Conservation (phyloP, 352 stramenopile genomes). For the Phytophthora pluvialis region DNA sequence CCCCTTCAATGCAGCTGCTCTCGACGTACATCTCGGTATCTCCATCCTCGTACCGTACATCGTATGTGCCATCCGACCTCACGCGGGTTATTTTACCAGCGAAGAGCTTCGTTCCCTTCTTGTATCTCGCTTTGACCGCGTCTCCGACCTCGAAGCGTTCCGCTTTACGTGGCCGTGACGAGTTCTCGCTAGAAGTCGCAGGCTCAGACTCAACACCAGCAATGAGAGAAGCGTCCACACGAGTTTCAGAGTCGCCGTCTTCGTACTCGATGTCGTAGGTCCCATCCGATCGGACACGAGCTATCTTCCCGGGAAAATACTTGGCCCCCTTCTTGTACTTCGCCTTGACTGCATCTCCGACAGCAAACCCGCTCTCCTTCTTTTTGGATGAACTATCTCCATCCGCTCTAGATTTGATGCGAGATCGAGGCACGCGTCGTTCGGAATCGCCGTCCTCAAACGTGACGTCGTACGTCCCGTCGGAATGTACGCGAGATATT, state of each 20-base stretch:
- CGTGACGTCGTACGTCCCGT: constrained; percentile 57
- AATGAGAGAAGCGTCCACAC: constrained; percentile 27
- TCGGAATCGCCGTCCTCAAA: constrained; percentile 64
- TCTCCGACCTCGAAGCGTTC: constrained; percentile 36
- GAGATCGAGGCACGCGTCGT: constrained; percentile 37
- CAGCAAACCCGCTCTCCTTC: constrained; percentile 25
- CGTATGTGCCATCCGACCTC: constrained; percentile 64
- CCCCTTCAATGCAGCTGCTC: constrained; percentile 24
- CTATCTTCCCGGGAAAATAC: constrained; percentile 58
- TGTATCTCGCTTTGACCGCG: constrained; percentile 47
- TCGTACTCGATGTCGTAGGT: constrained; percentile 68
- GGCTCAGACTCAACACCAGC: constrained; percentile 9
- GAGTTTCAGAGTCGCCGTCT: constrained; percentile 43
- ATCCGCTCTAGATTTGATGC: constrained; percentile 29
- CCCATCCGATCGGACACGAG: constrained; percentile 49
- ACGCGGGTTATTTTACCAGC: constrained; percentile 53
- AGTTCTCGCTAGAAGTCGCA: constrained; percentile 7
- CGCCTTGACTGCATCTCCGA: constrained; percentile 54
- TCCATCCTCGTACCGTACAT: constrained; percentile 72
- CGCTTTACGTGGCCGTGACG: constrained; percentile 2
- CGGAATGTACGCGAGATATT: constrained; percentile 62
- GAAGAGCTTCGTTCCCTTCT: constrained; percentile 50
- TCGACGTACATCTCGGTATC: constrained; percentile 51
- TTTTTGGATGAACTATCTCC: constrained; percentile 10
- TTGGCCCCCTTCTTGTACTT: constrained; percentile 50